Base-by-base conservation (phyloP, 768 basidiomycete species). In the Hortiboletus campestris region DNA sequence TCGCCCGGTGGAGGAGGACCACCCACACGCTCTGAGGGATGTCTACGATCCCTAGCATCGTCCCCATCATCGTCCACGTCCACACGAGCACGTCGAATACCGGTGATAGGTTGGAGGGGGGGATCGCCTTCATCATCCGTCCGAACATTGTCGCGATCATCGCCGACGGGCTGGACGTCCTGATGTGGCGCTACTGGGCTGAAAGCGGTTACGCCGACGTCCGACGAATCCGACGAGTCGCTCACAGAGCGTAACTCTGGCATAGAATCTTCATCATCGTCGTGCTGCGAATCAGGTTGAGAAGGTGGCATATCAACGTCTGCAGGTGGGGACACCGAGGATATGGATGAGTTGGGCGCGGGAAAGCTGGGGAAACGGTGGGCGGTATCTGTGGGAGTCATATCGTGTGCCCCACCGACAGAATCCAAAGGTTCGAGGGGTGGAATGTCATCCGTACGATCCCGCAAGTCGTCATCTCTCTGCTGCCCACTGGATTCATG, bases 21-120 rank as follows among this genome's bases (percentile, higher is more conserved):
- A 74, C 72, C 51, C 49, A 74, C 69, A 47, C 86, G 81, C 66
- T 86, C 79, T 20, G 83, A 84, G 17, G 86, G 84, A 63, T 86
- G 84, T 53, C 86, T 78, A 53, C 80, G 77, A 63, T 87, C 83
- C 38, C 84, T 72, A 13, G 83, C 83, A 8, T 79, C 77, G 58
- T 88, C 84, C 7, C 77, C 76, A 52, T 86, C 85, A 51, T 84
- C 81, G 2, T 86, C 84, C 4, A 85, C 81, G 2, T 86, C 84
- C 4, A 85, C 83, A 41, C 85, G 72, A 17, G 79, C 75, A 22
- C 84, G 84, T 41, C 84, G 72, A 46, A 66, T 76, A 14, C 72
- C 64, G 6, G 66, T 44, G 17, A 68, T 65, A 17, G 73, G 69
- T 56, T 71, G 70, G 10, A 73, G 57, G 8, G 67, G 55, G 0